These are phyloP conservation scores for Acer negundo DNA, from an alignment of 345 rosid species.

Conservation along the genomic window DNA sequence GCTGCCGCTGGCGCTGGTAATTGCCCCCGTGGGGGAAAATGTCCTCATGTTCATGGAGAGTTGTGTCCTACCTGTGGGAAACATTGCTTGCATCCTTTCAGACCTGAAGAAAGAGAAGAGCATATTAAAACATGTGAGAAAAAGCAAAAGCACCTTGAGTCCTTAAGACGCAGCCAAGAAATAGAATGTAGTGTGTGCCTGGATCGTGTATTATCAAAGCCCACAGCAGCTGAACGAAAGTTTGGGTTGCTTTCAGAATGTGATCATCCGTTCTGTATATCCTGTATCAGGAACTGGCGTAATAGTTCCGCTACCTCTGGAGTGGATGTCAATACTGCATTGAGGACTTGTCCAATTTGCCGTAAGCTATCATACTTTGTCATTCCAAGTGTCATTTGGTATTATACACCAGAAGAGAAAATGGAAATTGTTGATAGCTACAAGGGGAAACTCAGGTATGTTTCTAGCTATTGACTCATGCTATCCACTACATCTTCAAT, in stretches of 20 bases:
- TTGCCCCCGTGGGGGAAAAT: slow-evolving; percentile 77
- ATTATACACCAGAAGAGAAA: slow-evolving; percentile 76
- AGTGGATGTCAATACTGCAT: slow-evolving; percentile 78
- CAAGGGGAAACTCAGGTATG: slow-evolving; percentile 84
- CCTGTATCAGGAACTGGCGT: slow-evolving; percentile 91
- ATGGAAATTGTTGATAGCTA: slow-evolving; percentile 74
- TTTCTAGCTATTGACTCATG: not conserved
- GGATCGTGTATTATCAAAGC: slow-evolving; percentile 75
- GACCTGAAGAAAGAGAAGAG: slow-evolving; percentile 77
- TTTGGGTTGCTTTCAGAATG: slow-evolving; percentile 93
- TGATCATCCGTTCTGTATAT: slow-evolving; percentile 95
- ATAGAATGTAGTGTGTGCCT: slow-evolving; percentile 75
- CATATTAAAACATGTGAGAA: slow-evolving; percentile 71
- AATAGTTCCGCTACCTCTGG: slow-evolving; percentile 81
- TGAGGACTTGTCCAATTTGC: slow-evolving; percentile 93
- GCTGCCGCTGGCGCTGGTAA: slow-evolving; percentile 90
- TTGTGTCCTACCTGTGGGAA: slow-evolving; percentile 80
- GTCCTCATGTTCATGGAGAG: slow-evolving; percentile 91
- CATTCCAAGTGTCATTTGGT: slow-evolving; percentile 95
- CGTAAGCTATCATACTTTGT: slow-evolving; percentile 95
- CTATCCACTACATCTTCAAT: not conserved
- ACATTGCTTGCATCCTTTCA: slow-evolving; percentile 87
- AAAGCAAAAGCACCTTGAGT: slow-evolving; percentile 74
- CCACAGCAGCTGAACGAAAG: slow-evolving; percentile 68
- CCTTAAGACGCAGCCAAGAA: slow-evolving; percentile 60